Evolutionary conservation across 2,329 filamentous ascomycete genomes (phyloP).

Genomic region (Alternaria atra): DNA sequence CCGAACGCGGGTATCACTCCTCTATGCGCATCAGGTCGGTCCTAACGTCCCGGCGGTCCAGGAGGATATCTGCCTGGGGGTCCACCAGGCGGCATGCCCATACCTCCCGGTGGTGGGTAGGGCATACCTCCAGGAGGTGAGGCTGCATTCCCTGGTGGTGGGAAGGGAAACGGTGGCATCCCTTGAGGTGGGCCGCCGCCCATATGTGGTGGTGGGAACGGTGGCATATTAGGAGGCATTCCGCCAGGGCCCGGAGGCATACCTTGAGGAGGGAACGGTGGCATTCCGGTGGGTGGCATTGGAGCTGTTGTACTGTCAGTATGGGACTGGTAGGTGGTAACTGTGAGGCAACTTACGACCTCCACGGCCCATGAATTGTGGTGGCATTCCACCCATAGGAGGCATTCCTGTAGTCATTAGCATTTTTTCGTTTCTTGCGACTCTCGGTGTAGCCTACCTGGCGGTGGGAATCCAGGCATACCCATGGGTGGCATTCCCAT

Average conservation of each 20-base stretch:
- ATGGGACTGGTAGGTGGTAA: neutral
- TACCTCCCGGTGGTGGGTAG: conserved; percentile 11
- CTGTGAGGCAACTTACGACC: conserved; percentile 41
- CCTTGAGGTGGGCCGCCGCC: conserved; percentile 32
- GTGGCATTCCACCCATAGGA: conserved; percentile 43
- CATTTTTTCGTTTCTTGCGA: neutral
- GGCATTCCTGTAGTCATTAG: conserved; percentile 40
- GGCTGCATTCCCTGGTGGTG: conserved; percentile 34
- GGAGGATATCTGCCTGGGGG: conserved; percentile 37
- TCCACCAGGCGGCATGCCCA: conserved; percentile 34
- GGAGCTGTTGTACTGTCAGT: conserved; percentile 23
- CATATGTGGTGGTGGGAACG: conserved; percentile 52
- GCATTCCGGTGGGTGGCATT: conserved; percentile 44
- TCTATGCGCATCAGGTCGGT: conserved; percentile 17
- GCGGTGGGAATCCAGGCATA: conserved; percentile 32
- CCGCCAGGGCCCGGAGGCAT: conserved; percentile 47
- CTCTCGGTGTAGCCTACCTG: conserved; percentile 19
- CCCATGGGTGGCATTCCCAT: conserved; percentile 36
- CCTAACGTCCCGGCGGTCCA: conserved; percentile 40
- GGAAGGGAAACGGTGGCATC: conserved; percentile 45
- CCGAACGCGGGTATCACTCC: conserved; percentile 13
- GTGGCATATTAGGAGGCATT: conserved; percentile 46
- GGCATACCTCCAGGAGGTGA: conserved; percentile 49
- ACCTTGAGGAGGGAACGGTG: conserved; percentile 42
- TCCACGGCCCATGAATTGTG: conserved; percentile 54